Base-by-base conservation (phyloP, 495 filamentous ascomycete genomes). In the Podospora didyma region DNA sequence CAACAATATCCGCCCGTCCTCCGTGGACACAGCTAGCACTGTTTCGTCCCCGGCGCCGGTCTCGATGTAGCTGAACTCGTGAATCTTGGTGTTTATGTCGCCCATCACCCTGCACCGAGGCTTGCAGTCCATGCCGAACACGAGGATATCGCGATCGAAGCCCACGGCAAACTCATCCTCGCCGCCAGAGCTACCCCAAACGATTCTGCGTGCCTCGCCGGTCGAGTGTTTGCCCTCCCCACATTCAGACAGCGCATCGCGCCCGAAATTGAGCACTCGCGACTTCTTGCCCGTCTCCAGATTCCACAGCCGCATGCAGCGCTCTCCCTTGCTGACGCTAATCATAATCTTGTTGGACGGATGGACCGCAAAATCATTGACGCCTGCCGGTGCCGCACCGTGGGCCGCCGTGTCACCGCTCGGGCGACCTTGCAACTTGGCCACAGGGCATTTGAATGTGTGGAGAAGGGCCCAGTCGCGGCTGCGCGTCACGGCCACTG, bases 331-430 rank as follows among this genome's bases (percentile, higher is more conserved):
- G 24, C 88, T 85, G 3, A 97, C 92, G 63, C 83, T 92, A 46
- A 99, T 79, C 85, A 96, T 94, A 51, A 99, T 81, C 75, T 97
- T 97, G 81, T 92, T 89, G 71, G 87, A 92, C 3, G 94, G 95
- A 64, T 99, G 95, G 4, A 97, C 85, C 11, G 95, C 92, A 74
- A 97, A 90, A 67, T 92, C 91, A 64, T 96, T 97, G 46, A 99
- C 82, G 12, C 94, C 94, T n/a, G 85, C 79, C 2, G 92, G 91
- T n/a, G 85, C 82, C 12, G 83, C 89, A 11, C 89, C 94, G n/a
- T 84, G 75, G 14, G 84, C 86, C 1, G 90, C 90, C 6, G 94
- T 97, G 67, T 97, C 94, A 41, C 95, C 93, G 59, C 85, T 89
- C 34, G 94, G 93, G 54, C 90, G 80, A 12, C 93, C 92, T 49